A percentile compares a stretch with the other conserved stretches of the same genome.
phyloP scores from a whole-genome alignment of 2,329 filamentous ascomycete species.

The Colletotrichum zoysiae region DNA sequence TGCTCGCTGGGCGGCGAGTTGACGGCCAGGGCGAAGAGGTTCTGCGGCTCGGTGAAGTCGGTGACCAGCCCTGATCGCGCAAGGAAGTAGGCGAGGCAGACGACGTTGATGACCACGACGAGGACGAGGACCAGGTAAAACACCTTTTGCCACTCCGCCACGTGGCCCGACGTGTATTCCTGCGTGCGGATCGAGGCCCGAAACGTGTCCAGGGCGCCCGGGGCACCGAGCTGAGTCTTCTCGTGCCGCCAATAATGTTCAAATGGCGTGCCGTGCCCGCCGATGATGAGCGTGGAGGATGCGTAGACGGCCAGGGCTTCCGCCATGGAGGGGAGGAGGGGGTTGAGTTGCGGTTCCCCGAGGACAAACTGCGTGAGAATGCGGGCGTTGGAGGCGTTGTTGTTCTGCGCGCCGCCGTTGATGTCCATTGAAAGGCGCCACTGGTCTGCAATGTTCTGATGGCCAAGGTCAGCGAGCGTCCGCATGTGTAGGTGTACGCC shows the following conservation, averaged over 20 bases:
- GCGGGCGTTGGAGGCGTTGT: conserved; percentile 69
- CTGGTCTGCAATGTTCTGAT: conserved; percentile 60
- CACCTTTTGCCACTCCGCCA: conserved; percentile 68
- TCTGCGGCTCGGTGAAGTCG: conserved; percentile 83
- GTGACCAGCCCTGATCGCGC: conserved; percentile 73
- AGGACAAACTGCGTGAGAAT: conserved; percentile 69
- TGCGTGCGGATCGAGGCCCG: conserved; percentile 73
- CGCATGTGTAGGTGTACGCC: not conserved
- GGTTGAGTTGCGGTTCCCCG: conserved; percentile 55
- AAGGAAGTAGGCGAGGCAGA: conserved; percentile 73
- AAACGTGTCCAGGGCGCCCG: conserved; percentile 68
- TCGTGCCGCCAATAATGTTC: conserved; percentile 66
- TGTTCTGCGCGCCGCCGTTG: conserved; percentile 65
- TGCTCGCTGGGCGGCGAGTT: conserved; percentile 63
- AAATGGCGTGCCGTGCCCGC: conserved; percentile 71
- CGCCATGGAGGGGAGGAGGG: conserved; percentile 73
- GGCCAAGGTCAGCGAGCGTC: not conserved
- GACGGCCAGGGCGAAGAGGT: conserved; percentile 78
- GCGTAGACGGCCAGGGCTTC: conserved; percentile 80
- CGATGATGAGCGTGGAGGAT: conserved; percentile 74
- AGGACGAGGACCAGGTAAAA: conserved; percentile 76
- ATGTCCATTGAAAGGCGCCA: conserved; percentile 70
- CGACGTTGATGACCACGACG: conserved; percentile 75
- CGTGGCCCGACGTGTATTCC: conserved; percentile 77
- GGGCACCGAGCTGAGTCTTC: conserved; percentile 53